Base-by-base conservation (phyloP, 495 filamentous ascomycete species). In the Penicillium soppii region DNA sequence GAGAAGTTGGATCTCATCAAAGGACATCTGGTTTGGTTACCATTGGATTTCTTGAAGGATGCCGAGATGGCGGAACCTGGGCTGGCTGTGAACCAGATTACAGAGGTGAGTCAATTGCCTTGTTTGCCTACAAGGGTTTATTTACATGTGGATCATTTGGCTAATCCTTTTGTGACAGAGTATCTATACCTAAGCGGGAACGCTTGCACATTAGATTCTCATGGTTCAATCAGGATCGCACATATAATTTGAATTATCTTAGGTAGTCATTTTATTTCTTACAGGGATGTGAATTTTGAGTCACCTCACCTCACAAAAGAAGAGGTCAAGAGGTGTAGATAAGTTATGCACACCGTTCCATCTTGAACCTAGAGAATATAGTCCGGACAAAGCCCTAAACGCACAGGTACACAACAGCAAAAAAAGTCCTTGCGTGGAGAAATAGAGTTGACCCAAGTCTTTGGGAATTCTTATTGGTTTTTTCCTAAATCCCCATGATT, bases 21-120 rank as follows among this genome's bases (percentile, higher is more conserved):
- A 66, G 94, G 92, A 0, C 94, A 97, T 75, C 66, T 98, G 22
- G 91, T 98, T 0, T 97, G 92, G 92, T 90, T 96, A 86, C 92
- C 91, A 40, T 61, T 97, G 56, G 82, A 92, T 33, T 97, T 95
- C 61, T 67, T 97, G 60, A 72, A 77, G 52, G 87, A 96, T 56
- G 92, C 86, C 0, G 77, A 86, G 56, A 94, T 97, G 92, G 92
- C 91, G 0, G 94, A 97, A 73, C 86, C 80, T 60, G 94, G 92
- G 0, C 58, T 91, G 71, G 77, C 83, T 61, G 77, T 91, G 51
- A 91, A 91, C 68, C 67, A 75, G 15, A 82, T 78, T 56, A 91
- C 88, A 0, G 87, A 90, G 75, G 74, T 76, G 56, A 65, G 71
- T 59, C 1, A 19, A 2, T 40, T 23, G 12, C 15, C n/a, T 8